Evolutionary conservation across 306 rosid genomes (phyloP).

Genomic region (Cicer cuneatum): DNA sequence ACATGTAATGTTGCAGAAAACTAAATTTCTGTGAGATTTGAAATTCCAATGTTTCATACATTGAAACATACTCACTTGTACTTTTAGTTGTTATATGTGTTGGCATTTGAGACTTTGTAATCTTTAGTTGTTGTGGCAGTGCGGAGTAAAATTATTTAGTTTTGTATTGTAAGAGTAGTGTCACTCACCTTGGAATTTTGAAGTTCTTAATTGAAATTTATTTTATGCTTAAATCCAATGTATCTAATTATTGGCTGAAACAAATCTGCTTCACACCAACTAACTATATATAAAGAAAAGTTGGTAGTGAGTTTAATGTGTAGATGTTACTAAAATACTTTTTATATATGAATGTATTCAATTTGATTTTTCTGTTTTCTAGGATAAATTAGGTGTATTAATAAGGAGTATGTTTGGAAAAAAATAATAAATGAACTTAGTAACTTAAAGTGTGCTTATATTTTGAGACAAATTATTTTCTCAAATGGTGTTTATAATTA

Average conservation of each 20-base stretch:
- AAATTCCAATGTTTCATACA: conserved; percentile 45
- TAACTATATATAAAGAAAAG: neutral
- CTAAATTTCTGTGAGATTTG: conserved; percentile 52
- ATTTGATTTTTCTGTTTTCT: too few relatives aligned
- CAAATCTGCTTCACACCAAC: conserved; percentile 9
- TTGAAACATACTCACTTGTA: conserved; percentile 49
- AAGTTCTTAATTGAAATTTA: conserved; percentile 41
- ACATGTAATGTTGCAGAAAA: conserved; percentile 74
- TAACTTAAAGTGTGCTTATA: too few relatives aligned
- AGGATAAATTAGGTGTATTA: too few relatives aligned
- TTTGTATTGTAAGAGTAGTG: conserved; percentile 54
- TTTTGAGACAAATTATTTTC: too few relatives aligned
- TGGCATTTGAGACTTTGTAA: conserved; percentile 67
- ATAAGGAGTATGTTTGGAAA: too few relatives aligned
- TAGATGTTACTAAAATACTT: too few relatives aligned
- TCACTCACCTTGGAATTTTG: conserved; percentile 33
- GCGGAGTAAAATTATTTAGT: conserved; percentile 54
- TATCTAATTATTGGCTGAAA: conserved; percentile 33
- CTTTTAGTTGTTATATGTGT: conserved; percentile 54
- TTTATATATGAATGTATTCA: too few relatives aligned
- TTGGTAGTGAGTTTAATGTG: too few relatives aligned
- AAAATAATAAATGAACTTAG: too few relatives aligned
- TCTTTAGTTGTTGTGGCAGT: conserved; percentile 51
- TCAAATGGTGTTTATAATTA: too few relatives aligned
- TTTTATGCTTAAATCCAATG: conserved; percentile 38